Percentiles rank a stretch among this genome's conserved stretches.
Conservation (phyloP, 805 yeast genomes). For the Ogataea corticis region DNA sequence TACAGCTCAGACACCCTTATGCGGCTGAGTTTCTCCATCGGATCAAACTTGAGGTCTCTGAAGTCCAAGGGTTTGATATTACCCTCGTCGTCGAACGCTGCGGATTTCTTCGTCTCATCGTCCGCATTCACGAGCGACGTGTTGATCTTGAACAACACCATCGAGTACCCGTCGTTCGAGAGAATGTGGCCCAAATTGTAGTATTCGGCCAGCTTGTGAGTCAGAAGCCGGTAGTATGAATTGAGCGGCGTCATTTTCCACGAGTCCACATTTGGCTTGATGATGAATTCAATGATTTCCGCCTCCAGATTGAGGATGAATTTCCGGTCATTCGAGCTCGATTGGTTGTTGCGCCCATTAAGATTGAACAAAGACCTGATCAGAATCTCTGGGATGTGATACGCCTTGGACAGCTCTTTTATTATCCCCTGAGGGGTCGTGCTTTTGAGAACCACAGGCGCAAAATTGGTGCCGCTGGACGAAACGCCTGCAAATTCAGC, state of each 20-base stretch:
- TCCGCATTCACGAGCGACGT: slow-evolving; percentile 38
- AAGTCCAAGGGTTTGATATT: slow-evolving; percentile 35
- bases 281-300: slow-evolving; percentile 46
- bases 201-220: slow-evolving; percentile 71
- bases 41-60: slow-evolving; percentile 32
- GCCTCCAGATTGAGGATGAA: slow-evolving; percentile 52
- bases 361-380: slow-evolving; percentile 32
- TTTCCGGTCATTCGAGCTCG: slow-evolving; percentile 39
- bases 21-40: slow-evolving; percentile 34
- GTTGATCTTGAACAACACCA: slow-evolving; percentile 40
- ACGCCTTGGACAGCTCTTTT: slow-evolving; percentile 23
- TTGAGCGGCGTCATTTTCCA: slow-evolving; percentile 56
- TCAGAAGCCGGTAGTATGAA: slow-evolving; percentile 64
- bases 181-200: slow-evolving; percentile 59
- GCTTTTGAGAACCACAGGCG: slow-evolving; percentile 20
- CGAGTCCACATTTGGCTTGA: slow-evolving; percentile 39
- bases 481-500: no score
- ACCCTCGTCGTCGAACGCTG: slow-evolving; percentile 34
- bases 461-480: slow-evolving; percentile 6
- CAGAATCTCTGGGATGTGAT: slow-evolving; percentile 31
- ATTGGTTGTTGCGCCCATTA: slow-evolving; percentile 24
- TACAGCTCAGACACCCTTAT: slow-evolving; percentile 30
- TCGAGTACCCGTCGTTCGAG: slow-evolving; percentile 51
- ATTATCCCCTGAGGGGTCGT: slow-evolving; percentile 18
- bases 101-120: slow-evolving; percentile 32